These are phyloP conservation scores for Termitomyces sp. DNA, from an alignment of 768 basidiomycete genomes.

Conservation along the genomic window DNA sequence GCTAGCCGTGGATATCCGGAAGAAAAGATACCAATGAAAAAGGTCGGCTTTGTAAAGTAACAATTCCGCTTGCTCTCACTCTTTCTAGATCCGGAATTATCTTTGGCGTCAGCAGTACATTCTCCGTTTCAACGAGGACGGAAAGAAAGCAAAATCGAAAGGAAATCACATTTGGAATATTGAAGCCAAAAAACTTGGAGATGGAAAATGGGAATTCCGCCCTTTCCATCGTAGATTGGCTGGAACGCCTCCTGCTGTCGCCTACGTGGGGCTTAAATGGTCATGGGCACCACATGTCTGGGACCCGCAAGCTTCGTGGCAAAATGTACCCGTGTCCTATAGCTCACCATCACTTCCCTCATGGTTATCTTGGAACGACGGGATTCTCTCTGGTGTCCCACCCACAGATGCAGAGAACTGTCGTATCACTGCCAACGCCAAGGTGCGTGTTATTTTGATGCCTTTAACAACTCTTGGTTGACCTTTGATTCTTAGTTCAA, in stretches of 20 bases:
- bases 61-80: slow-evolving; percentile 1
- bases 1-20: slow-evolving; percentile 83
- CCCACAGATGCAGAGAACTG: slow-evolving; percentile 70
- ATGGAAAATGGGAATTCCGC: slow-evolving; percentile 81
- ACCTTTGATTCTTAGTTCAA: slow-evolving; percentile 42
- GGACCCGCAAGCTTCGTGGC: slow-evolving; percentile 90
- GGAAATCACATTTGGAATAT: slow-evolving; percentile 99
- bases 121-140: slow-evolving; percentile 96
- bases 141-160: slow-evolving; percentile 98
- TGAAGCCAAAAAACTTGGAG: slow-evolving; percentile 79
- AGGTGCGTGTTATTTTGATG: slow-evolving; percentile 38
- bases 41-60: slow-evolving; percentile 42
- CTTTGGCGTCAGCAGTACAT: slow-evolving; percentile 94
- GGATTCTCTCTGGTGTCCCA: slow-evolving; percentile 77
- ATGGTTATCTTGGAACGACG: slow-evolving; percentile 88
- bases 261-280: slow-evolving; percentile 79
- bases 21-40: slow-evolving; percentile 95
- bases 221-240: slow-evolving; percentile 87
- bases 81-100: slow-evolving; percentile 78
- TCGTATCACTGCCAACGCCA: slow-evolving; percentile 70
- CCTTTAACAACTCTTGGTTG: neutral
- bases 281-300: slow-evolving; percentile 91
- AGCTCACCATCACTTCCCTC: slow-evolving; percentile 75
- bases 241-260: slow-evolving; percentile 75
- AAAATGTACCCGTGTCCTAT: slow-evolving; percentile 74